Percentiles rank a stretch among this genome's conserved stretches.
These are phyloP conservation scores for Acacia pycnantha DNA, from an alignment of 331 rosid genomes.

Conservation along the genomic window DNA sequence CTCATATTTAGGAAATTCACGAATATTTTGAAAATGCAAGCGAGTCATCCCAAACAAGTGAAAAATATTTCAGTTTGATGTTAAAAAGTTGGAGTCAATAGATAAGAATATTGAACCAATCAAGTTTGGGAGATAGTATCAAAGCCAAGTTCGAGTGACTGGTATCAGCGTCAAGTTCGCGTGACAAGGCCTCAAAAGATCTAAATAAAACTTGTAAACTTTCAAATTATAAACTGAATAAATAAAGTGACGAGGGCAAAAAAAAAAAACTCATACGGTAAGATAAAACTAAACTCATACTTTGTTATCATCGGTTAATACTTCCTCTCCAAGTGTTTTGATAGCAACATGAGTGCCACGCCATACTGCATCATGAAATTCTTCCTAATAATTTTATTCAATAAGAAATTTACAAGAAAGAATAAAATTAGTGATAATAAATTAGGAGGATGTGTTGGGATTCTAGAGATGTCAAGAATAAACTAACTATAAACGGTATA, in stretches of 20 bases:
- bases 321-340: too few relatives aligned
- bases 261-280: too few relatives aligned
- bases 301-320: too few relatives aligned
- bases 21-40: conserved; percentile 71
- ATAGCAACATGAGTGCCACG: conserved; percentile 52
- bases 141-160: background rate
- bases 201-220: background rate
- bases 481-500: background rate
- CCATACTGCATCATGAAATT: conserved; percentile 69
- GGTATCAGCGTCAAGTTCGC: too few relatives aligned
- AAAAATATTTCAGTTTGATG: background rate
- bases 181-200: too few relatives aligned
- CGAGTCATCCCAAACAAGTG: conserved; percentile 56
- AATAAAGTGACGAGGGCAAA: too few relatives aligned
- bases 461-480: background rate
- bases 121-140: too few relatives aligned
- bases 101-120: background rate
- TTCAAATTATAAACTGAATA: background rate
- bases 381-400: conserved; percentile 51
- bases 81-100: background rate
- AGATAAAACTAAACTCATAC: too few relatives aligned
- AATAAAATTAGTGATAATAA: background rate
- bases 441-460: background rate
- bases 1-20: conserved; percentile 7
- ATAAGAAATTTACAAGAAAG: background rate